Percentiles rank a stretch among this genome's conserved stretches.
These are phyloP conservation scores for Nyctanthes arbortristis DNA, from an alignment of 257 asterid species.

Conservation along the genomic window DNA sequence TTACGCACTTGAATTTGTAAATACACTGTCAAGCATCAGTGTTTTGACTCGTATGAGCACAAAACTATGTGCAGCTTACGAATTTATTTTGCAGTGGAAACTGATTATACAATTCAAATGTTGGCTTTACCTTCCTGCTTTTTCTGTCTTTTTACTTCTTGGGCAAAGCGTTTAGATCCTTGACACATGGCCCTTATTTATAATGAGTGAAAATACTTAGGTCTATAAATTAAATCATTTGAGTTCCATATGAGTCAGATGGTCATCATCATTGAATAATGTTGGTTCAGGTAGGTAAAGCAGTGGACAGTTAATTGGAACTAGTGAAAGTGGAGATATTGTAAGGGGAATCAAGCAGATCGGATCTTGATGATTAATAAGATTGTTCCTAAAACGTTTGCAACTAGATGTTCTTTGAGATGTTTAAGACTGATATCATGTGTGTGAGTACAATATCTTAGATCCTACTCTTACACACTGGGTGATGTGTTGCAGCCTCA, in stretches of 20 bases:
- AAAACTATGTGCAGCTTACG: not conserved
- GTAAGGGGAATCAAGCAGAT: not conserved
- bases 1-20: not conserved
- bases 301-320: not conserved
- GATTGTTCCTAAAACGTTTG: not conserved
- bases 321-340: not conserved
- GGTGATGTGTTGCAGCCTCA: slow-evolving; percentile 37
- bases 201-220: not conserved
- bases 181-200: not conserved
- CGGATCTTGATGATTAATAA: not conserved
- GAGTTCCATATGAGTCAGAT: not conserved
- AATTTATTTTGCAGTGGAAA: not conserved
- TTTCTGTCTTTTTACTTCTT: too few relatives aligned
- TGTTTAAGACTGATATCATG: not conserved
- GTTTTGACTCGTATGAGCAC: not conserved
- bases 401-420: not conserved
- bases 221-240: too few relatives aligned
- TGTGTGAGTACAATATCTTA: not conserved
- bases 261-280: not conserved
- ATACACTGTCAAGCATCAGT: not conserved
- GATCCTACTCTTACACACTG: slow-evolving; percentile 2
- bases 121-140: not conserved
- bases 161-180: not conserved
- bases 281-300: not conserved
- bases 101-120: not conserved